Percentiles rank a stretch among this genome's conserved stretches.
phyloP scores from a whole-genome alignment of 768 basidiomycete species.

The Terana coerulea region DNA sequence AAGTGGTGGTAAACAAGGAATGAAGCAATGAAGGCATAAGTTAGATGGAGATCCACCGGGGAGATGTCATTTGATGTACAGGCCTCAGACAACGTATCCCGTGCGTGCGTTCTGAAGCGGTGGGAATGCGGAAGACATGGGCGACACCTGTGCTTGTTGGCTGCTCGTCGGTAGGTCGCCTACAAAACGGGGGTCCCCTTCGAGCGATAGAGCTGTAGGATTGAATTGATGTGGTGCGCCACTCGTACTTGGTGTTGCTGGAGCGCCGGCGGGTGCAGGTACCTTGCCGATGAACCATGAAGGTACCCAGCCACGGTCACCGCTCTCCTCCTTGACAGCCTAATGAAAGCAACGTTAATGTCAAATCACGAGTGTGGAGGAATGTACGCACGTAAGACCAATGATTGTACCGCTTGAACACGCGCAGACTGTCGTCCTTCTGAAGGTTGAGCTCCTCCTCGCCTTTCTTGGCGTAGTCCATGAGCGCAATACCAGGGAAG shows the following conservation, averaged over 20 bases:
- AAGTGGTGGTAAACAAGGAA: neutral
- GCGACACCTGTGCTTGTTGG: conserved; percentile 55
- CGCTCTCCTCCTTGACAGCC: conserved; percentile 92
- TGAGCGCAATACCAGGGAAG: conserved; percentile 93
- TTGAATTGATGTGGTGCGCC: conserved; percentile 19
- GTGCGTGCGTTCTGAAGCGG: conserved; percentile 20
- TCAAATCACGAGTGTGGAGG: conserved; percentile 12
- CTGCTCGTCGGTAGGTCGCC: conserved; percentile 35
- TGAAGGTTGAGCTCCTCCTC: conserved; percentile 87
- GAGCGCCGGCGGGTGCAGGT: conserved; percentile 36
- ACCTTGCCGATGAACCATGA: conserved; percentile 97
- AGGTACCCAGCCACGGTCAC: conserved; percentile 96
- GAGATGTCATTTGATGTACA: too few relatives aligned
- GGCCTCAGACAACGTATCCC: conserved; percentile 1
- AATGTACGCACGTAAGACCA: conserved; percentile 78
- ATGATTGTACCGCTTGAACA: conserved; percentile 98
- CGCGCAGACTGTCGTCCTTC: conserved; percentile 85
- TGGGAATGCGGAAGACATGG: conserved; percentile 84
- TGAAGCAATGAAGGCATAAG: conserved; percentile 1
- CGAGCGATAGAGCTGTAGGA: conserved; percentile 13
- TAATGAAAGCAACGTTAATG: conserved; percentile 26
- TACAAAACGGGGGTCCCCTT: conserved; percentile 17
- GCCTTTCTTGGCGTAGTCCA: conserved; percentile 94
- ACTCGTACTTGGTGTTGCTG: conserved; percentile 42
- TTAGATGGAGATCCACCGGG: neutral